Percentiles rank a stretch among this genome's conserved stretches.
phyloP scores from a whole-genome alignment of 176 grass and related monocot species.

The Thalia dealbata region DNA sequence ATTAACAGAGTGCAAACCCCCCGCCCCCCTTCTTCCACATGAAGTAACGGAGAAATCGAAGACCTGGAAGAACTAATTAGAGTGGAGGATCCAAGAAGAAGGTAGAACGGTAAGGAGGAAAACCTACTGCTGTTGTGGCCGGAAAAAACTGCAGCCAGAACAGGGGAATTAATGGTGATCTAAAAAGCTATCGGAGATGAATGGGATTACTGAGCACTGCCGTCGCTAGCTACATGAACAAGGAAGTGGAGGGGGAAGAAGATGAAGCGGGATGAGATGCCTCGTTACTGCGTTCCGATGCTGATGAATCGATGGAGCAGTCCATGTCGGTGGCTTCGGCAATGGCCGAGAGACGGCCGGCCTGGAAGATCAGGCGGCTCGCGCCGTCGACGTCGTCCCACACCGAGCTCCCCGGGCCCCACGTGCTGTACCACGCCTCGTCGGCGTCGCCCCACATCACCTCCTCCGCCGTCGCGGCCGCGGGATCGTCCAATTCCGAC shows the following conservation, averaged over 20 bases:
- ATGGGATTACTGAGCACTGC: not conserved
- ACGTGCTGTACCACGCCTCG: constrained; percentile 84
- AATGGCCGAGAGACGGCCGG: constrained; percentile 23
- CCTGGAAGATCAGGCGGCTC: constrained; percentile 61
- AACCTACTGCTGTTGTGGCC: not conserved
- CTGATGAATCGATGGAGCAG: not conserved
- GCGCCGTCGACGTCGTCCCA: constrained; percentile 96
- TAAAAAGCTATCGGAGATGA: not conserved
- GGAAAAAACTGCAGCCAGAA: constrained; percentile 1
- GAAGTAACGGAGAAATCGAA: no score
- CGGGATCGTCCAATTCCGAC: not conserved
- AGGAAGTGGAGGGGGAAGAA: not conserved
- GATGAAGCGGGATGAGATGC: constrained; percentile 3
- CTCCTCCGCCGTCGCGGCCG: not conserved
- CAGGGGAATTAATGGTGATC: not conserved
- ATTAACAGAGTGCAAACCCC: no score
- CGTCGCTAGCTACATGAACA: not conserved
- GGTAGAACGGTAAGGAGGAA: not conserved
- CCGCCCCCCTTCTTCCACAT: no score
- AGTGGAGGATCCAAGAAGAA: not conserved
- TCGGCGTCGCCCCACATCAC: constrained; percentile 62
- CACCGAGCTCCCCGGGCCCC: constrained; percentile 78
- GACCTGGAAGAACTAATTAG: no score
- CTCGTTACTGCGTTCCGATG: not conserved
- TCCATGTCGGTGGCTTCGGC: not conserved